A percentile compares a stretch with the other conserved stretches of the same genome.
Evolutionary conservation across 441 rosid species (phyloP).

Genomic region (Monsonia emarginata): DNA sequence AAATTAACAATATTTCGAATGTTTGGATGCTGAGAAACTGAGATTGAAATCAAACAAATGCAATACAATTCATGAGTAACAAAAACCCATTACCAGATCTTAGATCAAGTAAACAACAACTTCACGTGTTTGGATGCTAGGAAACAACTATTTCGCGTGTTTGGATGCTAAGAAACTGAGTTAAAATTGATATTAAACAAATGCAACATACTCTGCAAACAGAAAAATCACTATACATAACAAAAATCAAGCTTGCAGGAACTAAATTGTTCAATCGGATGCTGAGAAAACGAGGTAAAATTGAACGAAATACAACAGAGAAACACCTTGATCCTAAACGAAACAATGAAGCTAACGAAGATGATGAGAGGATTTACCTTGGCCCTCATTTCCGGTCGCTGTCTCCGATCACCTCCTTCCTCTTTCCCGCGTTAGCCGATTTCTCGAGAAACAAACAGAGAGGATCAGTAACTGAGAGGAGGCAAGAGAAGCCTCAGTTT

Average conservation of each 20-base stretch:
- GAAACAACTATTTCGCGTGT: neutral
- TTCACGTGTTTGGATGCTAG: too few species aligned
- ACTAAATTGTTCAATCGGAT: neutral
- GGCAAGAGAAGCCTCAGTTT: neutral
- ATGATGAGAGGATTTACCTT: neutral
- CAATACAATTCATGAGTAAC: too few species aligned
- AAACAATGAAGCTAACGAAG: neutral
- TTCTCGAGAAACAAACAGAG: constrained; percentile 5
- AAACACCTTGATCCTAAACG: neutral
- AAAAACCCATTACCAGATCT: too few species aligned
- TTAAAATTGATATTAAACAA: neutral
- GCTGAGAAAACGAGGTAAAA: neutral
- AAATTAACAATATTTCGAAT: too few species aligned
- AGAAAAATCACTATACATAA: neutral
- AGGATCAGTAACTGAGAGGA: neutral
- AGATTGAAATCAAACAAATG: too few species aligned
- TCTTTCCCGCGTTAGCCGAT: neutral
- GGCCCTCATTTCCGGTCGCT: neutral
- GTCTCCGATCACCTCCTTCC: neutral
- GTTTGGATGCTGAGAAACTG: too few species aligned
- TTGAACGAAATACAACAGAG: neutral
- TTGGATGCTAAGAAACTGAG: neutral
- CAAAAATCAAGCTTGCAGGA: neutral
- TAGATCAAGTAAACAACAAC: too few species aligned
- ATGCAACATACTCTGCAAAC: neutral